These are phyloP conservation scores for Leccinellum rugosiceps DNA, from an alignment of 768 basidiomycete species.

Conservation along the genomic window DNA sequence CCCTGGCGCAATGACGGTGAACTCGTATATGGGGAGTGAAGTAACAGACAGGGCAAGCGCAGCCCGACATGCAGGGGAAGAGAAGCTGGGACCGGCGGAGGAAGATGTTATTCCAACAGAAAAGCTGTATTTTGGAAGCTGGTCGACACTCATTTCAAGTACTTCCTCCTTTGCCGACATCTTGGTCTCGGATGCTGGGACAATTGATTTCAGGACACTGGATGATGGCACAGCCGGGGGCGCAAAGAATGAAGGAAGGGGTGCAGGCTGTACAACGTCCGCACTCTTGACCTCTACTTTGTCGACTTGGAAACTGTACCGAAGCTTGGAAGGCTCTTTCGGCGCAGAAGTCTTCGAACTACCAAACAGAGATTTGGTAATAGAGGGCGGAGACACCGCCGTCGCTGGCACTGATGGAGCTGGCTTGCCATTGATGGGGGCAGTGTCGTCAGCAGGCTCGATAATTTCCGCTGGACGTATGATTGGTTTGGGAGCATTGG, in stretches of 20 bases:
- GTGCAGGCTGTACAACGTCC: constrained; percentile 6
- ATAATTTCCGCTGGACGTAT: constrained; percentile 38
- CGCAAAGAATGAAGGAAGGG: constrained; percentile 18
- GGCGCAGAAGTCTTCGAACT: constrained; percentile 54
- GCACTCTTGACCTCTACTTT: constrained; percentile 32
- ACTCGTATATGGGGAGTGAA: constrained; percentile 46
- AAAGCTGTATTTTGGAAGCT: constrained; percentile 37
- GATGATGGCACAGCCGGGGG: constrained; percentile 26
- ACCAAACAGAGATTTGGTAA: constrained; percentile 21
- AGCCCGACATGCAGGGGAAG: constrained; percentile 26
- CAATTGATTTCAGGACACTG: background rate
- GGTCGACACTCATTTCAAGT: constrained; percentile 26
- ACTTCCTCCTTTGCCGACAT: constrained; percentile 29
- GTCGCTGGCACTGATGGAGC: background rate
- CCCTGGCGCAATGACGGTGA: constrained; percentile 22
- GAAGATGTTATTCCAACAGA: constrained; percentile 8
- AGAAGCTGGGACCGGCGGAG: constrained; percentile 21
- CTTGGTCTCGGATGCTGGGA: constrained; percentile 18
- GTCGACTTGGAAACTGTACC: constrained; percentile 67
- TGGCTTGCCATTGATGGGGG: constrained; percentile 15
- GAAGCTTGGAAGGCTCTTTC: constrained; percentile 76
- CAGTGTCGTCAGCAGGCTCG: constrained; percentile 34
- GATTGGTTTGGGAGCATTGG: constrained; percentile 20
- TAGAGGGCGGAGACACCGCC: constrained; percentile 21
- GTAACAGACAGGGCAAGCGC: constrained; percentile 39